Evolutionary conservation across 352 stramenopile species (phyloP), one percentile per base, ranked within the genome.

Genomic region (Phytopythium kandeliae): DNA sequence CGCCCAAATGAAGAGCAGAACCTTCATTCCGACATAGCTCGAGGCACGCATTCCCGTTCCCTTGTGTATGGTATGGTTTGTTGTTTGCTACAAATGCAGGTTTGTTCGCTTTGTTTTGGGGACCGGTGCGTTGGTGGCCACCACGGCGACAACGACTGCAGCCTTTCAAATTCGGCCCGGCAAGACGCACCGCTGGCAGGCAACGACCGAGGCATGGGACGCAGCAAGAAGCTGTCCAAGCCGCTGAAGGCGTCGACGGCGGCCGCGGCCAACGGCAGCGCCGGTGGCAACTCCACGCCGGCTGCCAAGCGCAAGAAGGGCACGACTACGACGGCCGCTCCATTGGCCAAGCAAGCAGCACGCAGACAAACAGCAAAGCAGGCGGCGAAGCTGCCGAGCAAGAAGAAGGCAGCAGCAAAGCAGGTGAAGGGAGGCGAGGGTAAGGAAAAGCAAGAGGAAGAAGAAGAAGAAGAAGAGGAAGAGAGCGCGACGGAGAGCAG

Each of bases 401-500:
- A 54, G 42, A 58, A 55, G 48, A 26, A 51, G 53, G 8, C n/a
- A 16, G 22, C 25, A 24, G 26, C 42, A 47, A 45, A 45, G 61
- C 58, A 37, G 49, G 26, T 28, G 51, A 60, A 40, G 52, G 60
- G 51, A 51, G 45, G 30, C 28, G 50, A 37, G 31, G 60, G 2
- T 7, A 2, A 54, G 30, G 57, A 66, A 41, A 30, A 69, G 24
- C 50, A 67, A 37, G 57, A 51, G n/a, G 37, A 62, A 4, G 54
- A 67, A 15, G 44, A 75, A n/a, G 64, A 74, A 5, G 54, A 74
- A 11, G 54, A 67, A 1, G 65, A 74, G 22, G 67, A 69, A 12
- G 48, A 42, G 3, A 84, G 74, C 25, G 72, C 74, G 12, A 84
- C 76, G 17, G 77, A 90, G 37, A 60, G 65, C 35, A 84, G 79